Base-by-base conservation (phyloP, 352 stramenopile species). In the Phytopythium chamaehyphon region DNA sequence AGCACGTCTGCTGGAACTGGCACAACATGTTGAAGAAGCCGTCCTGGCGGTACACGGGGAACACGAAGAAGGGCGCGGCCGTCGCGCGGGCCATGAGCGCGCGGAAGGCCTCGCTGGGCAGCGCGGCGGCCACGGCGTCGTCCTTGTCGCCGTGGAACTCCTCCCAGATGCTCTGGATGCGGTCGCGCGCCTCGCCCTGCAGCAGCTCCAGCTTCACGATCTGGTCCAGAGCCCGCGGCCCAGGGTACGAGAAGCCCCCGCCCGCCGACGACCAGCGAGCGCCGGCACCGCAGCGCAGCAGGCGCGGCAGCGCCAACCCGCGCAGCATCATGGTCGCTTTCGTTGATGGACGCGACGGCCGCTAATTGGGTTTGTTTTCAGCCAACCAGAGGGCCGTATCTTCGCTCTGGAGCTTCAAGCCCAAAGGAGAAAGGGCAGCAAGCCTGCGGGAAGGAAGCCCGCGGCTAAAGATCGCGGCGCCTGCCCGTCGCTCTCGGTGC, bases 21-120 rank as follows among this genome's bases (percentile, higher is more conserved):
- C 77, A 90, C 49, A 96, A 48, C 77, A 96, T 88, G 54, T 89
- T 93, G 71, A 96, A 93, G 52, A 88, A 94, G 2, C 85, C 85
- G 0, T 81, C 74, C 52, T 94, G 71, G 50, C 84, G 85, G 40
- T 89, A 89, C 46, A 96, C 86, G 3, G 86, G 86, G 43, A 93
- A 82, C 31, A 96, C 61, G 48, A 91, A 93, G 61, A 76, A 91
- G 2, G 83, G 82, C 18, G 81, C 79, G 6, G 59, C 51, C 23
- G 66, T 61, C 0, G 78, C 81, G 19, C 84, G 81, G 43, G 71
- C 55, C 40, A 76, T 65, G 6, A 94, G 54, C 9, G 48, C 38
- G 22, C 74, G 59, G 51, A 80, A 89, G 44, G 67, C 58, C 7
- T 51, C 54, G 24, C 58, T 57, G 0, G 57, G 26, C 35, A 95